Evolutionary conservation across 345 rosid genomes (phyloP).

Genomic region (Salix brachista): DNA sequence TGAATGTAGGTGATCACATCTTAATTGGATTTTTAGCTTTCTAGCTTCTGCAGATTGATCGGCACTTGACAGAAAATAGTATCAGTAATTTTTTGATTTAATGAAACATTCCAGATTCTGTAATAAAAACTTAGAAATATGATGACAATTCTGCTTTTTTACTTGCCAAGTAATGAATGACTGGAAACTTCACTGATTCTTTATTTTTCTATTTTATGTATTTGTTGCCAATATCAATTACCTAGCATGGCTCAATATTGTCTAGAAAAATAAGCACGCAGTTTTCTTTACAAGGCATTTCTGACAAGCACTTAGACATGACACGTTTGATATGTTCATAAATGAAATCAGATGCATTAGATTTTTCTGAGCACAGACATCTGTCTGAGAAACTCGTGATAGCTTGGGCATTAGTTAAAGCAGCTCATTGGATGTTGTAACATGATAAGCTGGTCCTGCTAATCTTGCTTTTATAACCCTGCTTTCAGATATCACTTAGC

Average conservation of each 20-base stretch:
- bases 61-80: neutral
- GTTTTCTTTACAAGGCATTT: neutral
- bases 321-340: neutral
- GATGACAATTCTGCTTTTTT: neutral
- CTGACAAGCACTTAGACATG: neutral
- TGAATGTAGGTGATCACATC: neutral
- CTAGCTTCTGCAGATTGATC: neutral
- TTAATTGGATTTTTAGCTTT: neutral
- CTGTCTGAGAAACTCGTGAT: neutral
- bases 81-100: neutral
- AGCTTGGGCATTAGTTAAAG: neutral
- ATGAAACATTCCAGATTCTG: neutral
- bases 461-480: neutral
- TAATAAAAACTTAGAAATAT: neutral
- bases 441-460: neutral
- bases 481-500: no score
- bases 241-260: neutral
- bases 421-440: no score
- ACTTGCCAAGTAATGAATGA: neutral
- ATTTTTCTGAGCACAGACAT: neutral
- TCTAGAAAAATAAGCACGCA: no score
- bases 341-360: neutral
- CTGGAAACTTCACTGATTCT: neutral
- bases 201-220: neutral
- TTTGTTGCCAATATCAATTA: neutral